Percentiles rank a stretch among this genome's conserved stretches.
Evolutionary conservation across 192 early-diverging fungal genomes (phyloP).

Genomic region (Coemansia sp.): DNA sequence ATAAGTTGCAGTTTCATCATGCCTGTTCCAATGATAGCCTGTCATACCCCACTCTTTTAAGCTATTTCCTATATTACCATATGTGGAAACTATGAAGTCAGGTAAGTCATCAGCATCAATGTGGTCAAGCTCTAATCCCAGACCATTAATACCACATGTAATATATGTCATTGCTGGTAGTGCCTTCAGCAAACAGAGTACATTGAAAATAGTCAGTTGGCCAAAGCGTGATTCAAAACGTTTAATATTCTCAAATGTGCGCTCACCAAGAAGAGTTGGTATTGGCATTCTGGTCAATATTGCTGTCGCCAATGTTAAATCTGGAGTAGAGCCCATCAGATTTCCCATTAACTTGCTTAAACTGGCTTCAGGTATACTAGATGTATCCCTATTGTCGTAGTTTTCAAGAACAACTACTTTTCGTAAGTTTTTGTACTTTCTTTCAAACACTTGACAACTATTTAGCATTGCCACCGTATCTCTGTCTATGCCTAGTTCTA

Average conservation of each 20-base stretch:
- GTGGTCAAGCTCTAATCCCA: neutral
- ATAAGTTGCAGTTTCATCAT: neutral
- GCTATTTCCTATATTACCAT: neutral
- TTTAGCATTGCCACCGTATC: neutral
- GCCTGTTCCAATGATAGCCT: too few species aligned
- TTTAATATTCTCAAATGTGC: neutral
- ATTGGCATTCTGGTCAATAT: neutral
- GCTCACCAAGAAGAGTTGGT: neutral
- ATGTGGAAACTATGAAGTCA: neutral
- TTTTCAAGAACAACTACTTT: neutral
- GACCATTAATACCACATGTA: neutral
- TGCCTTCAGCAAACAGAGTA: neutral
- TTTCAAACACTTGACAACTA: neutral
- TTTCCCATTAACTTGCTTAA: neutral
- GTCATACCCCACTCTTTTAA: neutral
- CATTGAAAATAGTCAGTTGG: neutral
- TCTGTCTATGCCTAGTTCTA: neutral
- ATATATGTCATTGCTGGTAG: neutral
- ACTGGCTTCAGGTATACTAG: neutral
- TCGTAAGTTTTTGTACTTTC: neutral
- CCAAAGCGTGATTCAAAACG: neutral
- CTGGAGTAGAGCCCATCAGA: neutral
- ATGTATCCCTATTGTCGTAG: too few species aligned
- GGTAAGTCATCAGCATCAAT: neutral
- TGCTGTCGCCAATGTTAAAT: neutral